Percentiles rank a stretch among this genome's conserved stretches.
These are phyloP conservation scores for Graphiopsis chlorocephala DNA, from an alignment of 2,329 filamentous ascomycete species.

Conservation along the genomic window DNA sequence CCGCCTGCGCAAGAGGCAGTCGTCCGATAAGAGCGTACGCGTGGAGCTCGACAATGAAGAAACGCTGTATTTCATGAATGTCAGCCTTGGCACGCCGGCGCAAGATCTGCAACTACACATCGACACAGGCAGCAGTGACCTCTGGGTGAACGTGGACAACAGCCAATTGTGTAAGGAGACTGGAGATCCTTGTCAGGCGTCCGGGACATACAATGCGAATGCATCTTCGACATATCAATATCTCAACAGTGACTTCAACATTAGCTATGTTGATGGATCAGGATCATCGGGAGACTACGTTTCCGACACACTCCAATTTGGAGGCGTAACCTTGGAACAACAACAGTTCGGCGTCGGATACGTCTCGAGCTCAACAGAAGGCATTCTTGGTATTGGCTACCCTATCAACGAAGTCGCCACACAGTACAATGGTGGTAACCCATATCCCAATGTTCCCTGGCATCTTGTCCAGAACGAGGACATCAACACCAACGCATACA, in stretches of 20 bases:
- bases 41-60: constrained; percentile 56
- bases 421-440: constrained; percentile 49
- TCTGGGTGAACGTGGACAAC: constrained; percentile 63
- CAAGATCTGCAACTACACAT: constrained; percentile 57
- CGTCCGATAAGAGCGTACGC: constrained; percentile 38
- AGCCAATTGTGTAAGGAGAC: constrained; percentile 57
- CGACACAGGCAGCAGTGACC: constrained; percentile 62
- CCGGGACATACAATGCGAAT: constrained; percentile 68
- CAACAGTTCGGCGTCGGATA: constrained; percentile 76
- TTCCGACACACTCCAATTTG: constrained; percentile 66
- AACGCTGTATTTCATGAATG: constrained; percentile 59
- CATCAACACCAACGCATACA: constrained; percentile 65
- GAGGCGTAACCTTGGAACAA: constrained; percentile 49
- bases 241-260: constrained; percentile 76
- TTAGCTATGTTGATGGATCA: constrained; percentile 80
- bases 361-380: constrained; percentile 56
- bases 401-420: constrained; percentile 73
- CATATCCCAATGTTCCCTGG: constrained; percentile 62
- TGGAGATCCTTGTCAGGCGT: constrained; percentile 53
- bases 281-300: constrained; percentile 77
- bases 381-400: constrained; percentile 86
- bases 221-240: constrained; percentile 73
- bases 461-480: constrained; percentile 60
- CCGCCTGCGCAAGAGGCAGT: constrained; percentile 45
- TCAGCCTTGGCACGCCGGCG: constrained; percentile 56